Evolutionary conservation across 1,284 basidiomycete genomes (phyloP), one percentile per base, ranked within the genome.

Genomic region (Apiotrichum brassicae): DNA sequence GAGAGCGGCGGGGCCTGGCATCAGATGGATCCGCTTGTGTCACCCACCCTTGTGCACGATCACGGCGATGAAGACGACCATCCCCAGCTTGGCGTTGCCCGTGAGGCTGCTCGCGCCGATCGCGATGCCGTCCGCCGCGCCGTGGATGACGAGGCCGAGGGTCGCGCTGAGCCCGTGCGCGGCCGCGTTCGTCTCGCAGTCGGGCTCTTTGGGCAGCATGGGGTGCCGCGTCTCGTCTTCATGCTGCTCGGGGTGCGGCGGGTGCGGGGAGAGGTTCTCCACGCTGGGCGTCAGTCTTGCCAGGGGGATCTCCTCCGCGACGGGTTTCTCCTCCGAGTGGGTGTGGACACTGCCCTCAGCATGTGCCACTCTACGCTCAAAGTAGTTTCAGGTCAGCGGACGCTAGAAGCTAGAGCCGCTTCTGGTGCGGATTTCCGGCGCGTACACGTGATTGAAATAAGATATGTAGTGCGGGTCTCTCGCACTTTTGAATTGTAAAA

Each of bases 121-220:
- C 1, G 89, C 89, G 49, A 94, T 82, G 2, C 92, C 92, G 70
- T 97, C 92, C 0, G 90, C 86, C 26, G 91, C 76, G 3, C 84
- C 87, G 65, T 95, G 92, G 33, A 91, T 80, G 32, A 88, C 79
- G 38, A 95, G 75, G 0, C 91, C 92, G 6, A 94, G 70, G 0
- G 89, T 89, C 33, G 92, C 77, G 38, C 87, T 81, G 53, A 86
- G 79, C 3, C 70, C 72, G 14, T 61, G 53, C 3, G 61, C 49
- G 2, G 56, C 53, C n/a, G 56, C 55, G 19, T 43, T 36, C 23
- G 47, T 46, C 20, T 32, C 46, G 28, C 43, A 53, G 9, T 46
- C 38, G 7, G 35, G 35, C n/a, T 48, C 51, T 39, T 56, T 53
- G 9, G 46, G 46, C 19, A 53, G 23, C 43, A 56, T 48, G 7